Evolutionary conservation across 225 moss, liverwort and hornwort species (phyloP).

Genomic region (Asterella californica): DNA sequence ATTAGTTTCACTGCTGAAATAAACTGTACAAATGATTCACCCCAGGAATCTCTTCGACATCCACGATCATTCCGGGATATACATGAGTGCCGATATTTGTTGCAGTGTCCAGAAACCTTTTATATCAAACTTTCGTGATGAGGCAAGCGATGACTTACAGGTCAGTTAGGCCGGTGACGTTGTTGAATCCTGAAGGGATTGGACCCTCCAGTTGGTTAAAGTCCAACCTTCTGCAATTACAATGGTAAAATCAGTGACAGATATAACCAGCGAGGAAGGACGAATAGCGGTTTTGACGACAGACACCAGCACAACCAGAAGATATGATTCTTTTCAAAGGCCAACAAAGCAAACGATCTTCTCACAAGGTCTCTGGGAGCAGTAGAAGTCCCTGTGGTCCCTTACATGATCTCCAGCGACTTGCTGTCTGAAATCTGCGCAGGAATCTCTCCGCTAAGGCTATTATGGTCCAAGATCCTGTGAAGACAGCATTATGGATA

Average conservation of each 20-base stretch:
- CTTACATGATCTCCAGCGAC: conserved; percentile 30
- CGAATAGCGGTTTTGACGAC: not conserved
- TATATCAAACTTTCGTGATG: not conserved
- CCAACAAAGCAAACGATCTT: not conserved
- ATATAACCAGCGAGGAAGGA: not conserved
- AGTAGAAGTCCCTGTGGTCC: not conserved
- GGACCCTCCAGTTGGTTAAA: conserved; percentile 46
- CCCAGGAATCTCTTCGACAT: not conserved
- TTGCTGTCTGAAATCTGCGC: not conserved
- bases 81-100: not conserved
- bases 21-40: not conserved
- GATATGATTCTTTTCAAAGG: not conserved
- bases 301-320: not conserved
- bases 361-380: not conserved
- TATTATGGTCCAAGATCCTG: conserved; percentile 24
- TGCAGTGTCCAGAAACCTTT: not conserved
- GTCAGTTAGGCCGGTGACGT: conserved; percentile 12
- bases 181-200: conserved; percentile 21
- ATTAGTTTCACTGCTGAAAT: not conserved
- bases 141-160: conserved; percentile 24
- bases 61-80: not conserved
- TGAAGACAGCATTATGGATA: not conserved
- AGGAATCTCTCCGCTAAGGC: conserved; percentile 7
- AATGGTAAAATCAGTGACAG: not conserved
- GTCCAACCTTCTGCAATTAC: conserved; percentile 60